Evolutionary conservation across 345 rosid genomes (phyloP), one percentile per base, ranked within the genome.

Genomic region (Pugionium cornutum): DNA sequence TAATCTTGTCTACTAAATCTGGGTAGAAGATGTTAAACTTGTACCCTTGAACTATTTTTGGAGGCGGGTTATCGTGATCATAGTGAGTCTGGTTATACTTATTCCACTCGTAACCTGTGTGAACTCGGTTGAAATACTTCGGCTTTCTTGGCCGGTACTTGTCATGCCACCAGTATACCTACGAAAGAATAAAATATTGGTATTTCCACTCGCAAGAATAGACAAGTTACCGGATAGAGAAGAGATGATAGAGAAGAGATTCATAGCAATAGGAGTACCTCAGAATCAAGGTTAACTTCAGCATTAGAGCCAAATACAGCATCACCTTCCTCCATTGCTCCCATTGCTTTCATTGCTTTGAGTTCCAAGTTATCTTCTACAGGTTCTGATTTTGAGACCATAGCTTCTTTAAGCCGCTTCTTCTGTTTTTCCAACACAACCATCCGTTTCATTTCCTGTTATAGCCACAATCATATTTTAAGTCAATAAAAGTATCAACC

Each of bases 121-220:
- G 97, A 10, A 89, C 97, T 4, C 97, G 83, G 71, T 89, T 92
- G 81, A 87, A 92, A 63, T 92, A 89, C 59, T 89, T 92, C 0
- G 98, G 98, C 56, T 92, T 92, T 80, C 97, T 76, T 2, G 98
- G 96, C 36, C 91, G 77, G 55, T 88, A 91, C 73, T 88, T 91
- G 76, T 91, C 97, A 68, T 88, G 94, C 97, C 97, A 91, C 97
- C 98, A 89, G 52, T 92, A 92, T 5, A 86, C 98, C 91, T 88
- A 80, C 60, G 62, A 5, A 25, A 48, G 40, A 57, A 48, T 45
- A 57, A 4, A 18, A 18, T 18, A 0, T 49, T 25, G 9, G 8
- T 33, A 43, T 39, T 53, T 34, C 33, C 6, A 33, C 9, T 49
- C 37, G 1, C 1, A 45, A 5, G 46, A 8, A 29, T 0, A 45